Conservation (phyloP, 768 basidiomycete genomes). For the Rubroboletus pulcherrimus region DNA sequence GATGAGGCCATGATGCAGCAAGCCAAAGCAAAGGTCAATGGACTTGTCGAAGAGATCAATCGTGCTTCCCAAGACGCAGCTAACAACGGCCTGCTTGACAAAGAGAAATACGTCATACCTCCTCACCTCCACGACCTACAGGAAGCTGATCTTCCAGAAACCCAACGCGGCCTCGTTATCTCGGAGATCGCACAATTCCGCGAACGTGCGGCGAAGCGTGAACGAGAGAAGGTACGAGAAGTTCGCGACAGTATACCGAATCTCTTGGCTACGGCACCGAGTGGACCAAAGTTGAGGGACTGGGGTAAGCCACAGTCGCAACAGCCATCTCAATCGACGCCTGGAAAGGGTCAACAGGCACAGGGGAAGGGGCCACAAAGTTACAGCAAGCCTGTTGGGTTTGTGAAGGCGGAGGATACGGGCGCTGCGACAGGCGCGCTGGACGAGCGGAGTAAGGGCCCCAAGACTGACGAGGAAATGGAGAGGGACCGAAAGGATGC, state of each 20-base stretch:
- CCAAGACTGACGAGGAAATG: slow-evolving; percentile 84
- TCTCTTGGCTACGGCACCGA: slow-evolving; percentile 44
- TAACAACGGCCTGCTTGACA: slow-evolving; percentile 68
- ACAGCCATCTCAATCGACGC: slow-evolving; percentile 33
- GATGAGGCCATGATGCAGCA: slow-evolving; percentile 65
- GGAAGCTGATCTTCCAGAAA: slow-evolving; percentile 95
- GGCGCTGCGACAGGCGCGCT: slow-evolving; percentile 34
- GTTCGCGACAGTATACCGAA: slow-evolving; percentile 56
- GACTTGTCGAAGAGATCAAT: slow-evolving; percentile 68
- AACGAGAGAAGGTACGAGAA: slow-evolving; percentile 84
- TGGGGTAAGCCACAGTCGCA: slow-evolving; percentile 61
- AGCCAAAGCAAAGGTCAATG: slow-evolving; percentile 61
- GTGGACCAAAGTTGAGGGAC: slow-evolving; percentile 73
- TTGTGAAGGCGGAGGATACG: slow-evolving; percentile 67
- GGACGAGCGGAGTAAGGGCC: slow-evolving; percentile 36
- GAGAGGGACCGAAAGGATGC: slow-evolving; percentile 79
- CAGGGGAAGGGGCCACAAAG: slow-evolving; percentile 69
- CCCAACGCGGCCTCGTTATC: slow-evolving; percentile 85
- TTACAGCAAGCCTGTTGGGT: slow-evolving; percentile 76
- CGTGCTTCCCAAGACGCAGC: slow-evolving; percentile 71
- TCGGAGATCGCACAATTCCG: slow-evolving; percentile 96
- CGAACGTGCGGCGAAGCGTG: slow-evolving; percentile 87
- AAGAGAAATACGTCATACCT: slow-evolving; percentile 86
- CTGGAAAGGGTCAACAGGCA: slow-evolving; percentile 43
- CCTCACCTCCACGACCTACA: slow-evolving; percentile 96